These are phyloP conservation scores for Pyrenophora tritici-repentis DNA, from an alignment of 2,329 filamentous ascomycete genomes.

Conservation along the genomic window DNA sequence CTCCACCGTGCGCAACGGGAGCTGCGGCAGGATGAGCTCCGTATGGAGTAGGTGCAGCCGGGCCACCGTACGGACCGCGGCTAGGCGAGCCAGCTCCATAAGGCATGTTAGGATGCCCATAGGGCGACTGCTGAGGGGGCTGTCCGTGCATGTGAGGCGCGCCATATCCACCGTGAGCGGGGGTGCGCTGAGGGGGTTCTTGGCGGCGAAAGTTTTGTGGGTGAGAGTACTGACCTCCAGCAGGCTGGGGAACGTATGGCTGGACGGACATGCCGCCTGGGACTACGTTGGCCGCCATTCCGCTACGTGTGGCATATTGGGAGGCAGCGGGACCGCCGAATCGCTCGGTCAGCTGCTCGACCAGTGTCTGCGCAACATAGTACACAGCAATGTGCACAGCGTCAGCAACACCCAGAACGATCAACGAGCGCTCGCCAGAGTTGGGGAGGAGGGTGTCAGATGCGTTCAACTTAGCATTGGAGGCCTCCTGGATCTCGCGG, in stretches of 20 bases:
- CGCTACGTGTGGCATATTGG: slow-evolving; percentile 95
- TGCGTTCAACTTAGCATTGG: slow-evolving; percentile 92
- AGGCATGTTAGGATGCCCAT: slow-evolving; percentile 69
- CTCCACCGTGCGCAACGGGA: slow-evolving; percentile 66
- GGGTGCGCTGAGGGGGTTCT: slow-evolving; percentile 66
- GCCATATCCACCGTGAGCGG: slow-evolving; percentile 70
- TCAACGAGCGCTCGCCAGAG: slow-evolving; percentile 95
- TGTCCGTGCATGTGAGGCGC: slow-evolving; percentile 74
- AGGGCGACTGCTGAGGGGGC: slow-evolving; percentile 50
- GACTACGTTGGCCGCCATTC: slow-evolving; percentile 88
- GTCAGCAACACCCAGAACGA: slow-evolving; percentile 96
- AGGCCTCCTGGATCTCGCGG: slow-evolving; percentile 97
- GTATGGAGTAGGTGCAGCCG: slow-evolving; percentile 72
- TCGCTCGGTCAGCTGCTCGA: slow-evolving; percentile 94
- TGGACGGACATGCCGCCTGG: slow-evolving; percentile 99
- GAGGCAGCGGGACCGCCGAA: slow-evolving; percentile 95
- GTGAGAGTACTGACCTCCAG: slow-evolving; percentile 90
- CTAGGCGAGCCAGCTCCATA: slow-evolving; percentile 76
- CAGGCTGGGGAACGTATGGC: slow-evolving; percentile 93
- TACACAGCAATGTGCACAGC: slow-evolving; percentile 98
- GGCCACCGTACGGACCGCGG: slow-evolving; percentile 74
- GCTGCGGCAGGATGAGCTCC: slow-evolving; percentile 62
- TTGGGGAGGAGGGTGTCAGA: slow-evolving; percentile 93
- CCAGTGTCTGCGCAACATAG: slow-evolving; percentile 96
- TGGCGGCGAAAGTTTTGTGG: slow-evolving; percentile 83